Conservation (phyloP, 192 early-diverging fungal species). For the Coemansia biformis region DNA sequence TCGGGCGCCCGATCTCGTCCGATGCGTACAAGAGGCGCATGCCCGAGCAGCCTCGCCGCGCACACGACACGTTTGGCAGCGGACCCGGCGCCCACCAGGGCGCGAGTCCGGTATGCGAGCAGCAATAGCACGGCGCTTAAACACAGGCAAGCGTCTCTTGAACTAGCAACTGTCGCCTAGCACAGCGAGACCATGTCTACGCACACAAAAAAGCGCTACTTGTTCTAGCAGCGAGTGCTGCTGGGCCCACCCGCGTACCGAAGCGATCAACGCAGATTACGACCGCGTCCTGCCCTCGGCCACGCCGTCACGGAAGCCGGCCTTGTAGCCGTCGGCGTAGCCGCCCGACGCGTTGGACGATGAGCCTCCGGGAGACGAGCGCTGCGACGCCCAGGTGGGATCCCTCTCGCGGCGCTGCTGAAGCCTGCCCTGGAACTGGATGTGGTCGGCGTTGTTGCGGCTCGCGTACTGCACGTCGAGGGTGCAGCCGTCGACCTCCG, state of each 20-base stretch:
- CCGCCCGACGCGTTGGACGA: neutral
- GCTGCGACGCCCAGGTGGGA: slow-evolving; percentile 3
- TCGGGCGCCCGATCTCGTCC: slow-evolving; percentile 12
- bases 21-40: slow-evolving; percentile 11
- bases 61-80: neutral
- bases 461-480: slow-evolving; percentile 5
- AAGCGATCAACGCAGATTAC: too few species aligned
- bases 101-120: neutral
- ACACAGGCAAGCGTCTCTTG: too few species aligned
- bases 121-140: slow-evolving; percentile 1
- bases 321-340: slow-evolving; percentile 28
- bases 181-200: too few species aligned
- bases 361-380: neutral
- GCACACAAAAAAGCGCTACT: too few species aligned
- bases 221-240: too few species aligned
- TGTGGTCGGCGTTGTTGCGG: slow-evolving; percentile 31
- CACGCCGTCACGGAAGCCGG: slow-evolving; percentile 31
- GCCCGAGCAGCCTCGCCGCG: slow-evolving; percentile 6
- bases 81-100: too few species aligned
- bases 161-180: neutral
- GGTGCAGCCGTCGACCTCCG: slow-evolving; percentile 2
- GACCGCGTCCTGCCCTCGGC: slow-evolving; percentile 5
- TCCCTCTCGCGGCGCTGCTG: slow-evolving; percentile 17
- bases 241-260: too few species aligned
- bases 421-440: slow-evolving; percentile 34